Conservation (phyloP, 2,329 filamentous ascomycete genomes). For the Furcasterigmium sp. region DNA sequence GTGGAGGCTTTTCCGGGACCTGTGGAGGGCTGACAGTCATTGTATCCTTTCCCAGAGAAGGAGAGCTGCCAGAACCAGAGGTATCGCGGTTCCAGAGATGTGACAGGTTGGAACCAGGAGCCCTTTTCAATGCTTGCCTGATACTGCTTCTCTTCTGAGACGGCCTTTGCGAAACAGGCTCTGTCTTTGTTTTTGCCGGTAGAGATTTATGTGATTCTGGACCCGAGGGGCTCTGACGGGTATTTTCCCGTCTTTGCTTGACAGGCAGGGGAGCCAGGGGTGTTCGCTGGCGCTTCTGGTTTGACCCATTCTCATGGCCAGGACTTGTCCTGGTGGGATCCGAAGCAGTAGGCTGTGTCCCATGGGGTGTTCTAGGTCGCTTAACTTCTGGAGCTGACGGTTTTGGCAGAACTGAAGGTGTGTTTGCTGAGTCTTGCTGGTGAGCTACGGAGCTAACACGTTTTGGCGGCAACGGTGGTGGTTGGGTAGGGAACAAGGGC, state of each 20-base stretch:
- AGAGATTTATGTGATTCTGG: conserved; percentile 17
- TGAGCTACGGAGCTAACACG: neutral
- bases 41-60: conserved; percentile 13
- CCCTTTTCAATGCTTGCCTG: conserved; percentile 46
- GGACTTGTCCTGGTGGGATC: conserved; percentile 11
- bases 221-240: conserved; percentile 13
- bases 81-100: conserved; percentile 46
- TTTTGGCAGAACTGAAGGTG: neutral
- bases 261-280: conserved; percentile 21
- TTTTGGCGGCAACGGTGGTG: neutral
- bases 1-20: conserved; percentile 7
- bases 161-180: conserved; percentile 15
- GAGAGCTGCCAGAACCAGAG: conserved; percentile 9
- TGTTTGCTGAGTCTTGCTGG: neutral
- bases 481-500: neutral
- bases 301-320: conserved; percentile 30
- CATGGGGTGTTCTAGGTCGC: neutral
- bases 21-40: conserved; percentile 13
- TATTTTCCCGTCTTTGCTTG: conserved; percentile 11
- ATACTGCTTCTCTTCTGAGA: conserved; percentile 41
- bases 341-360: conserved; percentile 1
- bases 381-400: neutral
- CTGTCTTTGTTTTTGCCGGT: conserved; percentile 22
- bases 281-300: conserved; percentile 40
- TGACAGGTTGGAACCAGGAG: conserved; percentile 38